phyloP scores from a whole-genome alignment of 768 basidiomycete species.

The Tubosaeta sp. region DNA sequence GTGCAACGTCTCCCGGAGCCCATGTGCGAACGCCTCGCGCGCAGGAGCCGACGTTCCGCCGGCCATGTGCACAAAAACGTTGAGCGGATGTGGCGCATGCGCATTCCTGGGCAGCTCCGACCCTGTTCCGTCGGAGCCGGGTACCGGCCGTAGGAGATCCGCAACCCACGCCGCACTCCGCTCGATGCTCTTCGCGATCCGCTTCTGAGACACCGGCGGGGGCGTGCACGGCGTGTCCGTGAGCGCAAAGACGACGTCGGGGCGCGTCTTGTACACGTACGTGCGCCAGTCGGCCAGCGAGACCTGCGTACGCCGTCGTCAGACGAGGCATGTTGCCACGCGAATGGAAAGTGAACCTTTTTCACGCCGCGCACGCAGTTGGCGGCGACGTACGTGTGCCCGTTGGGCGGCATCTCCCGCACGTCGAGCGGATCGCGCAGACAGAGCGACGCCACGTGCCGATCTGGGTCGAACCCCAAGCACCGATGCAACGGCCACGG shows the following conservation, averaged over 20 bases:
- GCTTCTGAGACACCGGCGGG: slow-evolving; percentile 71
- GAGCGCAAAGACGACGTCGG: slow-evolving; percentile 70
- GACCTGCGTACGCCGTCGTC: not conserved
- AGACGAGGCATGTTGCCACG: too few species aligned
- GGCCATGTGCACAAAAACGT: slow-evolving; percentile 65
- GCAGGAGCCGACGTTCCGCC: slow-evolving; percentile 56
- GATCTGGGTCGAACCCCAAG: slow-evolving; percentile 47
- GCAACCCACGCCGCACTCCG: slow-evolving; percentile 63
- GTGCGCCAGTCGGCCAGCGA: slow-evolving; percentile 47
- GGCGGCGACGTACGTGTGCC: slow-evolving; percentile 51
- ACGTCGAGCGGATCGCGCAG: slow-evolving; percentile 63
- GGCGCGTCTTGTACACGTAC: slow-evolving; percentile 49
- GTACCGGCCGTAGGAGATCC: slow-evolving; percentile 40
- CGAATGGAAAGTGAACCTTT: slow-evolving; percentile 43
- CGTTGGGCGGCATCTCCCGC: slow-evolving; percentile 70
- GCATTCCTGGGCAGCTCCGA: not conserved
- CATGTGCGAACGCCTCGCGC: slow-evolving; percentile 58
- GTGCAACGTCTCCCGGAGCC: slow-evolving; percentile 52
- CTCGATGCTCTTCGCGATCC: slow-evolving; percentile 71
- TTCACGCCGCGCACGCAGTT: slow-evolving; percentile 64
- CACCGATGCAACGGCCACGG: slow-evolving; percentile 58
- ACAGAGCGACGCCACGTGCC: slow-evolving; percentile 55
- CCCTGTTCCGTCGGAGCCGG: not conserved
- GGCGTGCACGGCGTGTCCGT: slow-evolving; percentile 64
- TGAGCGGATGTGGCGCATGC: slow-evolving; percentile 30